Conservation (phyloP, 2,329 filamentous ascomycete genomes). For the Clonostachys rosea region DNA sequence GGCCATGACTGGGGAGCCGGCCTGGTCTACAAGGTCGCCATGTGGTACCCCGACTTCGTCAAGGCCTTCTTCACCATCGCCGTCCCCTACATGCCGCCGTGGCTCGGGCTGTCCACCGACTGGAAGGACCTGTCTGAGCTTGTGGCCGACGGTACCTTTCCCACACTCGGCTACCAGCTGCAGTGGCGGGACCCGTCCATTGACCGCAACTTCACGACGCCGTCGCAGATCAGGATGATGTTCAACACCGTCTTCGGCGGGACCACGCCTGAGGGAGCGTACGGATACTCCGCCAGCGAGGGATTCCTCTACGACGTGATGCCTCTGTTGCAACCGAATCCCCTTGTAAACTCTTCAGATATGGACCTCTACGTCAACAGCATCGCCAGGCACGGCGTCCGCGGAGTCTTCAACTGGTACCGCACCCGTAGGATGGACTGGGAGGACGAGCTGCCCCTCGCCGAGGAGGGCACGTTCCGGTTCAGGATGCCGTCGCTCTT, state of each 20-base stretch:
- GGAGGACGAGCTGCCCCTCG: constrained; percentile 61
- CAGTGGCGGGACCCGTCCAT: constrained; percentile 63
- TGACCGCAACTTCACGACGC: constrained; percentile 45
- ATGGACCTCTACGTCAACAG: constrained; percentile 70
- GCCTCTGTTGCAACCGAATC: constrained; percentile 53
- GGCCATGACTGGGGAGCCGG: constrained; percentile 83
- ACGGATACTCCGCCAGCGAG: constrained; percentile 47
- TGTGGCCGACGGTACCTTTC: constrained; percentile 40
- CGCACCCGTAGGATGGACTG: constrained; percentile 64
- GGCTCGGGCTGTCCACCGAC: constrained; percentile 13
- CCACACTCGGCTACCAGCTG: constrained; percentile 72
- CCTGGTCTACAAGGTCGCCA: constrained; percentile 64
- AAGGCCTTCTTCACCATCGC: constrained; percentile 68
- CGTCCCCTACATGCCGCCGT: constrained; percentile 60
- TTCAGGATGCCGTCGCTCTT: not conserved
- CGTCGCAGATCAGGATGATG: constrained; percentile 58
- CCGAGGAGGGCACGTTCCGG: constrained; percentile 45
- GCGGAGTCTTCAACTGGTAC: constrained; percentile 80
- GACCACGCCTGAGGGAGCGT: constrained; percentile 42
- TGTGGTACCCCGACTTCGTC: constrained; percentile 64
- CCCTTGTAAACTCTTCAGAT: constrained; percentile 59
- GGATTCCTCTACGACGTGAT: constrained; percentile 60
- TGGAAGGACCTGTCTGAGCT: constrained; percentile 52
- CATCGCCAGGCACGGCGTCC: constrained; percentile 63
- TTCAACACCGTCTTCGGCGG: constrained; percentile 65